phyloP scores from a whole-genome alignment of 176 grass and related monocot genomes.

The barley (Hordeum vulgare) region DNA sequence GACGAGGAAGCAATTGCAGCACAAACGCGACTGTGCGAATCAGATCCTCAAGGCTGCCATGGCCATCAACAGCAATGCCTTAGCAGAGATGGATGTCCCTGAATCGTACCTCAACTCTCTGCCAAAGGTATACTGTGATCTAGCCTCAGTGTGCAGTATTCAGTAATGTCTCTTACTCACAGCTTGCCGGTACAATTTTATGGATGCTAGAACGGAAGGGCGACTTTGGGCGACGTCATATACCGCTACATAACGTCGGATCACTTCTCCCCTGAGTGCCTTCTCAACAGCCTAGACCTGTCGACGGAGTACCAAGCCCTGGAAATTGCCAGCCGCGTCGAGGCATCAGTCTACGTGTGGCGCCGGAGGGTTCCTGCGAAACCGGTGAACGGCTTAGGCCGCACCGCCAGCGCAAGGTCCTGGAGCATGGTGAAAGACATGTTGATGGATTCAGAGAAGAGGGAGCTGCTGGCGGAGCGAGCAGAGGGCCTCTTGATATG shows the following conservation, averaged over 20 bases:
- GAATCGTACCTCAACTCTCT: slow-evolving; percentile 45
- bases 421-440: slow-evolving; percentile 91
- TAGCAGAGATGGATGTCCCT: slow-evolving; percentile 72
- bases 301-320: slow-evolving; percentile 84
- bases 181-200: neutral
- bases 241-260: slow-evolving; percentile 72
- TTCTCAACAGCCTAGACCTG: slow-evolving; percentile 80
- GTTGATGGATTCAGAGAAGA: slow-evolving; percentile 69
- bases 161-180: neutral
- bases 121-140: slow-evolving; percentile 45
- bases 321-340: slow-evolving; percentile 75
- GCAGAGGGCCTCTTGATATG: slow-evolving; percentile 80
- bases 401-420: slow-evolving; percentile 43
- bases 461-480: slow-evolving; percentile 61
- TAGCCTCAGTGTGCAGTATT: neutral
- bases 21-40: slow-evolving; percentile 58
- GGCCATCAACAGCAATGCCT: slow-evolving; percentile 68
- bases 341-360: slow-evolving; percentile 87
- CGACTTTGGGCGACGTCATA: slow-evolving; percentile 79
- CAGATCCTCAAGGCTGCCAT: slow-evolving; percentile 71
- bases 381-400: slow-evolving; percentile 31
- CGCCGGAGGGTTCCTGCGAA: slow-evolving; percentile 43
- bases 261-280: slow-evolving; percentile 81
- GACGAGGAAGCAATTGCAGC: slow-evolving; percentile 45
- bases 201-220: slow-evolving; percentile 59